Evolutionary conservation across 2,329 filamentous ascomycete genomes (phyloP).

Genomic region (Trichophyton benhamiae): DNA sequence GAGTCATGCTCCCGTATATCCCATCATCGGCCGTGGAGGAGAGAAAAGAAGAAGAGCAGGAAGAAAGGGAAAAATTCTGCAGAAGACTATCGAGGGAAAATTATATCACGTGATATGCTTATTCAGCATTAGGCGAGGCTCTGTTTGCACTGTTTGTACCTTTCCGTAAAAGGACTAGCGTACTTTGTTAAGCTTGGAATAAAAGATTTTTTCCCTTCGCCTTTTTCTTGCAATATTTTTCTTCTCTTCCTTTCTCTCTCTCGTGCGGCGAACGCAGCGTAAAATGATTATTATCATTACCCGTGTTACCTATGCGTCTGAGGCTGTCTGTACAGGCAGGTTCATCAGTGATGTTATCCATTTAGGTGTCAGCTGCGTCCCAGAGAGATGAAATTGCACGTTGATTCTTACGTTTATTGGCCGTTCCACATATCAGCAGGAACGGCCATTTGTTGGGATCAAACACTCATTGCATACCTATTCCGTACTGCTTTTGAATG

Average conservation of each 20-base stretch:
- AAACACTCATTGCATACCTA: conserved; percentile 35
- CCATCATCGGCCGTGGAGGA: conserved; percentile 12
- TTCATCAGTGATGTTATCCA: conserved; percentile 37
- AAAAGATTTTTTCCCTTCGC: conserved; percentile 1
- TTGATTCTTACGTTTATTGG: conserved; percentile 43
- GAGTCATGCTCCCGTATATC: conserved; percentile 6
- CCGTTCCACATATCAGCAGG: conserved; percentile 28
- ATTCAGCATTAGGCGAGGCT: background rate
- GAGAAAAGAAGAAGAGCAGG: conserved; percentile 4
- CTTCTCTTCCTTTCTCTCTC: conserved; percentile 47
- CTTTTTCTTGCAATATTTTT: conserved; percentile 13
- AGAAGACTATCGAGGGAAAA: background rate
- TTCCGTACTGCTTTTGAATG: background rate
- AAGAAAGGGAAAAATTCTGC: background rate
- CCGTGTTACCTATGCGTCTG: conserved; percentile 68
- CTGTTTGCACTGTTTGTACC: background rate
- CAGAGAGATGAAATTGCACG: conserved; percentile 68
- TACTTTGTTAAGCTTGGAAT: background rate
- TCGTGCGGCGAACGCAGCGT: conserved; percentile 69
- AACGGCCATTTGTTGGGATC: conserved; percentile 41
- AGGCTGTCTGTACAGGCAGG: conserved; percentile 21
- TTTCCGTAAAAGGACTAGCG: background rate
- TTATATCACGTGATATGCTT: no score
- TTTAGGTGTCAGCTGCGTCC: conserved; percentile 67
- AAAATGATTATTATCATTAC: conserved; percentile 39